phyloP scores from a whole-genome alignment of 2,329 filamentous ascomycete species.

The Incumbomyces delicatus region DNA sequence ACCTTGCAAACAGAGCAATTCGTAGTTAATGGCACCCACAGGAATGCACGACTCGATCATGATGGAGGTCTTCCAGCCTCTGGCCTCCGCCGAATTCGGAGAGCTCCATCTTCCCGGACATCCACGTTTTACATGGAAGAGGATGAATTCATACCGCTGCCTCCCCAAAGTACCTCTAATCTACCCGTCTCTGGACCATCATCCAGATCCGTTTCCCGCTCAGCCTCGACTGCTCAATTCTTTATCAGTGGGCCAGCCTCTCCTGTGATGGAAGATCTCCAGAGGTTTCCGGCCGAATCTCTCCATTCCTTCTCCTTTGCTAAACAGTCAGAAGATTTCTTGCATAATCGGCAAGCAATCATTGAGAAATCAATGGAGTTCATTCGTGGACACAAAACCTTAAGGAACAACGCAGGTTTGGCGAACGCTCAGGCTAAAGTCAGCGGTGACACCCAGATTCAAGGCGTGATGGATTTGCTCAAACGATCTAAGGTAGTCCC shows the following conservation, averaged over 20 bases:
- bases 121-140: constrained; percentile 52
- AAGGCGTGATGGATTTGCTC: constrained; percentile 82
- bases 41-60: constrained; percentile 65
- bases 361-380: constrained; percentile 92
- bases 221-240: constrained; percentile 27
- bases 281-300: constrained; percentile 87
- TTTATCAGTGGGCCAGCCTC: constrained; percentile 57
- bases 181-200: constrained; percentile 57
- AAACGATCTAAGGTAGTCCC: constrained; percentile 71
- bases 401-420: constrained; percentile 64
- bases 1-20: not conserved
- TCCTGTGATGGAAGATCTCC: constrained; percentile 72
- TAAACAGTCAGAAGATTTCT: constrained; percentile 82
- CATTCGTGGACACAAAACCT: constrained; percentile 84
- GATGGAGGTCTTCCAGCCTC: constrained; percentile 79
- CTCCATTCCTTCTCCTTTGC: constrained; percentile 97
- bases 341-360: constrained; percentile 86
- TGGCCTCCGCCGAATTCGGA: constrained; percentile 85
- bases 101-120: constrained; percentile 57
- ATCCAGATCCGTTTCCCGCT: constrained; percentile 40
- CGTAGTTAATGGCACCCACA: not conserved
- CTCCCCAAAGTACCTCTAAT: constrained; percentile 56
- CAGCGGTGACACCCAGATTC: constrained; percentile 73
- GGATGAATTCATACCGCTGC: constrained; percentile 50
- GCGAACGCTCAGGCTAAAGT: constrained; percentile 74